phyloP scores from a whole-genome alignment of 1,139 yeast genomes.

The Suhomyces atakaporum region DNA sequence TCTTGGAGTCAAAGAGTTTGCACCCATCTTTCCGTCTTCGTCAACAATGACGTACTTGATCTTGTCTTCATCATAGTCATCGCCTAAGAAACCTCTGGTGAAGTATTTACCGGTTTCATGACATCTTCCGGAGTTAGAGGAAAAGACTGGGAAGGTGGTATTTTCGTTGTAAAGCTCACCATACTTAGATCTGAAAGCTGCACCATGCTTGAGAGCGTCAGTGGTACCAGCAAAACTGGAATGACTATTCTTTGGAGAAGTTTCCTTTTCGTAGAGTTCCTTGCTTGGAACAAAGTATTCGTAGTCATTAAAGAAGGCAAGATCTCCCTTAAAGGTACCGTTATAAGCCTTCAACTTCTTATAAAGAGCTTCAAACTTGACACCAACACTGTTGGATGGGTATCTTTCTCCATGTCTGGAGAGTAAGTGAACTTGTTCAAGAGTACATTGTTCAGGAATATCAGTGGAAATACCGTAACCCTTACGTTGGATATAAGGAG shows the following conservation, averaged over 20 bases:
- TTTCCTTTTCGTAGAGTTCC: conserved; percentile 27
- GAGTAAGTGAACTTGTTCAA: conserved; percentile 66
- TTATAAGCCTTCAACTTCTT: conserved; percentile 25
- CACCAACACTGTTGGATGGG: conserved; percentile 34
- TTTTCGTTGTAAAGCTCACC: conserved; percentile 24
- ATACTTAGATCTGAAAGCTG: conserved; percentile 36
- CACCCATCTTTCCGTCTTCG: conserved; percentile 32
- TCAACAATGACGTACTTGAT: conserved; percentile 25
- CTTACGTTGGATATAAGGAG: conserved; percentile 47
- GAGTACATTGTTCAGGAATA: conserved; percentile 52
- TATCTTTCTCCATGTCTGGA: conserved; percentile 78
- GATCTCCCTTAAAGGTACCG: conserved; percentile 31
- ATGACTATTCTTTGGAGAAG: conserved; percentile 18
- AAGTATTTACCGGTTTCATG: conserved; percentile 34
- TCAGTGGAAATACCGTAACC: conserved; percentile 50
- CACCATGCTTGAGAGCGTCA: conserved; percentile 38
- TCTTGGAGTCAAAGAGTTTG: conserved; percentile 33
- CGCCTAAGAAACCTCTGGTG: conserved; percentile 31
- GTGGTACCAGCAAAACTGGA: conserved; percentile 25
- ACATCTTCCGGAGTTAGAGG: conserved; percentile 35
- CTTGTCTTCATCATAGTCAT: conserved; percentile 13
- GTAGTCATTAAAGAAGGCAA: conserved; percentile 36
- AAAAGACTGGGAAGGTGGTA: conserved; percentile 33
- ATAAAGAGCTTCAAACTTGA: conserved; percentile 19
- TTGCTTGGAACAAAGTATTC: conserved; percentile 32